A percentile compares a stretch with the other conserved stretches of the same genome.
These are phyloP conservation scores for bread wheat (Triticum aestivum) DNA, from an alignment of 176 grass and related monocot species.

Conservation along the genomic window DNA sequence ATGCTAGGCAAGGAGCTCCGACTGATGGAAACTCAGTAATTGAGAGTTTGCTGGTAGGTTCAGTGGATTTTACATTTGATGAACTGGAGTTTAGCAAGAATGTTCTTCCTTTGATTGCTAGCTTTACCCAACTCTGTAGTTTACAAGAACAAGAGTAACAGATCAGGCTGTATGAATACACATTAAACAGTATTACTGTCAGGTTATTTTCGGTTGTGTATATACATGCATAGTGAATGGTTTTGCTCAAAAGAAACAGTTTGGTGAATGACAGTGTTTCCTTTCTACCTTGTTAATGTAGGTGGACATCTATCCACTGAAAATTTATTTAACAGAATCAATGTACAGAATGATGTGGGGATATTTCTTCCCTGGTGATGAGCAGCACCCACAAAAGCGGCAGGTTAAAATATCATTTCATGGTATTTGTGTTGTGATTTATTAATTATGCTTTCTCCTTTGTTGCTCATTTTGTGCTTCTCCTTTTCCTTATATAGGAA, in stretches of 20 bases:
- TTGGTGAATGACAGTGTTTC: slow-evolving; percentile 24
- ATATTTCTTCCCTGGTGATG: slow-evolving; percentile 95
- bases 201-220: not conserved
- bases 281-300: slow-evolving; percentile 48
- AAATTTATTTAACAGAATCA: slow-evolving; percentile 94
- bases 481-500: slow-evolving; percentile 55
- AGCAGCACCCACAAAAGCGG: slow-evolving; percentile 83
- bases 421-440: slow-evolving; percentile 14
- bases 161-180: slow-evolving; percentile 13
- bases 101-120: not conserved
- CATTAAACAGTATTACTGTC: not conserved
- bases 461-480: slow-evolving; percentile 22
- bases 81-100: slow-evolving; percentile 16
- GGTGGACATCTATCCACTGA: slow-evolving; percentile 98
- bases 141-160: not conserved
- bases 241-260: not conserved
- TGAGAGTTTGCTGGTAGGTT: slow-evolving; percentile 77
- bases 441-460: slow-evolving; percentile 20
- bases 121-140: not conserved
- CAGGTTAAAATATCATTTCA: slow-evolving; percentile 55
- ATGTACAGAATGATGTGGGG: slow-evolving; percentile 99
- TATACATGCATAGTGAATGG: slow-evolving; percentile 16
- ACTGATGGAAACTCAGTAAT: slow-evolving; percentile 78
- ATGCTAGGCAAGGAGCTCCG: slow-evolving; percentile 92
- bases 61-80: slow-evolving; percentile 1